Evolutionary conservation across 164 flowering plant species (phyloP).

Genomic region (Piper longum): DNA sequence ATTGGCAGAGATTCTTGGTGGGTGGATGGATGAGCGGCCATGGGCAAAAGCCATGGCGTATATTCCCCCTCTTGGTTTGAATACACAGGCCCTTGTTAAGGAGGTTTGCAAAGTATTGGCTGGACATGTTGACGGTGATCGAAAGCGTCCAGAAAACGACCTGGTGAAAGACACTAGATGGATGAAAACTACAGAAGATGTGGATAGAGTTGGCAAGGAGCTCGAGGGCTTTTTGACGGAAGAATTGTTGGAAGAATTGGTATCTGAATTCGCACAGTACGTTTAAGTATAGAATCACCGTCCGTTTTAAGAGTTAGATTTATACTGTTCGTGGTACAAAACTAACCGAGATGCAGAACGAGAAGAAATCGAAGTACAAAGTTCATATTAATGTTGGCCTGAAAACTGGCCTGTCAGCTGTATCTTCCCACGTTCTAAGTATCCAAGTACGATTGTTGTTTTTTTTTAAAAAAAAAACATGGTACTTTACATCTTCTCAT

Average conservation of each 20-base stretch:
- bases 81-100: conserved; percentile 16
- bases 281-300: too few species aligned
- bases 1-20: conserved; percentile 30
- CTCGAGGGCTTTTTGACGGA: conserved; percentile 41
- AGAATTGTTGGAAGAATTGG: conserved; percentile 40
- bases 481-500: too few species aligned
- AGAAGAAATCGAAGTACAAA: too few species aligned
- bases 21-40: conserved; percentile 29
- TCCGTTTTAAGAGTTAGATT: too few species aligned
- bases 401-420: too few species aligned
- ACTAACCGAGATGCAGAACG: too few species aligned
- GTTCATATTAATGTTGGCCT: too few species aligned
- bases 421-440: too few species aligned
- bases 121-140: conserved; percentile 10
- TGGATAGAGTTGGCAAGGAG: conserved; percentile 45
- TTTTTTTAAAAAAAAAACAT: too few species aligned
- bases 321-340: too few species aligned
- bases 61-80: conserved; percentile 11
- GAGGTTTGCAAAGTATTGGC: conserved; percentile 27
- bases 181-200: conserved; percentile 33
- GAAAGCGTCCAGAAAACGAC: conserved; percentile 7
- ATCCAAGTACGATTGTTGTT: too few species aligned
- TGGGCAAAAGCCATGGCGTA: conserved; percentile 31
- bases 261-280: background rate
- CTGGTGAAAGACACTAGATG: conserved; percentile 18